phyloP scores from a whole-genome alignment of 306 rosid species.

The cucumber (Cucumis sativus) region DNA sequence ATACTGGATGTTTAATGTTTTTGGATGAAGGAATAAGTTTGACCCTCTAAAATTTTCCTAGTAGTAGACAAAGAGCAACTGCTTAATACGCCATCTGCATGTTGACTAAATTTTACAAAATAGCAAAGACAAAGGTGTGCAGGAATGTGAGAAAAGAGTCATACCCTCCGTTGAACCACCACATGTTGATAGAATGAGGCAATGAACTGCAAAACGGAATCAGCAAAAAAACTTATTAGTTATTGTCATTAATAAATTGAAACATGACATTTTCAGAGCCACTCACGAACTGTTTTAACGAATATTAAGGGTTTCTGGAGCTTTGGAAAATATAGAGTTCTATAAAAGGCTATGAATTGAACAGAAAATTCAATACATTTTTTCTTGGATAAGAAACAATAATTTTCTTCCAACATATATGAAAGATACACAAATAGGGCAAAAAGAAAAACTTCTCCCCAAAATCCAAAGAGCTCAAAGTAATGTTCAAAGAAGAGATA shows the following conservation, averaged over 20 bases:
- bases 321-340: not conserved
- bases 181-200: slow-evolving; percentile 95
- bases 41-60: not conserved
- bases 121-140: not conserved
- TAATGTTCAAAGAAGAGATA: not conserved
- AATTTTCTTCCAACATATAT: not conserved
- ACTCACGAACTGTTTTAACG: not conserved
- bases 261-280: not conserved
- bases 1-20: not conserved
- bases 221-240: slow-evolving; percentile 6
- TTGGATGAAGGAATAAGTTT: not conserved
- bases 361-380: not conserved
- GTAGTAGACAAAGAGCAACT: not conserved
- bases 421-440: not conserved
- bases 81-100: not conserved
- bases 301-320: not conserved
- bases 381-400: not conserved
- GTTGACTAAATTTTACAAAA: not conserved
- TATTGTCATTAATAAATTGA: slow-evolving; percentile 50
- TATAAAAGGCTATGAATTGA: not conserved
- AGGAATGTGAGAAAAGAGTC: slow-evolving; percentile 15
- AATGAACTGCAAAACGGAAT: slow-evolving; percentile 54
- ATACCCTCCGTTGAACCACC: slow-evolving; percentile 97
- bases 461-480: not conserved
- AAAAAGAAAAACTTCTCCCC: not conserved